Evolutionary conservation across 257 asterid genomes (phyloP).

Genomic region (Nicotiana tabacum): DNA sequence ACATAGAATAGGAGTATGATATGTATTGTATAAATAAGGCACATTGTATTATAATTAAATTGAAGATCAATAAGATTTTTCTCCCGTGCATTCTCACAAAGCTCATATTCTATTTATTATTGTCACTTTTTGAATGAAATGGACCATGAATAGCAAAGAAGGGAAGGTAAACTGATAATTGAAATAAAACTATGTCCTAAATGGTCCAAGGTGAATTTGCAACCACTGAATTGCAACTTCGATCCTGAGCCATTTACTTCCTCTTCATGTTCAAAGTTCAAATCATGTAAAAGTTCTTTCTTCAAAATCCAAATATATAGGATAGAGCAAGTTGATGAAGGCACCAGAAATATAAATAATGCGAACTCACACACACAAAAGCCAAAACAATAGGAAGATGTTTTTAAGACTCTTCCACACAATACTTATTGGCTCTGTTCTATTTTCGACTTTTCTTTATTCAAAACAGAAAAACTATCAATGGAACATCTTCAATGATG

Average conservation of each 20-base stretch:
- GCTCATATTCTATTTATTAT: too few species aligned
- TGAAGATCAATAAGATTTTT: too few species aligned
- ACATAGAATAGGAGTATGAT: too few species aligned
- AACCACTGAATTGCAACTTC: too few species aligned
- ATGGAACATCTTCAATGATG: slow-evolving; percentile 34
- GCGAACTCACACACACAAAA: not conserved
- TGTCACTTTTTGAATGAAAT: too few species aligned
- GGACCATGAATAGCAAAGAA: too few species aligned
- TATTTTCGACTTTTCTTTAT: not conserved
- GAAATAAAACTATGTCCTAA: too few species aligned
- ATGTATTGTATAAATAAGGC: too few species aligned
- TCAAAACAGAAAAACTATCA: not conserved
- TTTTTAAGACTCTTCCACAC: not conserved
- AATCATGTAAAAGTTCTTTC: not conserved
- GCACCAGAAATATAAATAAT: not conserved
- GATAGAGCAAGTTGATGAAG: not conserved
- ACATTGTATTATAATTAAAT: too few species aligned
- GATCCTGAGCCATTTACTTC: not conserved
- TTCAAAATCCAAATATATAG: not conserved
- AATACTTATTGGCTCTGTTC: not conserved
- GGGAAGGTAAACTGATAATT: too few species aligned
- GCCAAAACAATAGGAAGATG: not conserved
- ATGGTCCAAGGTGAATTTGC: too few species aligned
- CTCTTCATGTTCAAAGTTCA: not conserved
- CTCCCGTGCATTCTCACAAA: too few species aligned